Conservation (phyloP, 2,329 filamentous ascomycete genomes). For the Pleurostoma richardsiae region DNA sequence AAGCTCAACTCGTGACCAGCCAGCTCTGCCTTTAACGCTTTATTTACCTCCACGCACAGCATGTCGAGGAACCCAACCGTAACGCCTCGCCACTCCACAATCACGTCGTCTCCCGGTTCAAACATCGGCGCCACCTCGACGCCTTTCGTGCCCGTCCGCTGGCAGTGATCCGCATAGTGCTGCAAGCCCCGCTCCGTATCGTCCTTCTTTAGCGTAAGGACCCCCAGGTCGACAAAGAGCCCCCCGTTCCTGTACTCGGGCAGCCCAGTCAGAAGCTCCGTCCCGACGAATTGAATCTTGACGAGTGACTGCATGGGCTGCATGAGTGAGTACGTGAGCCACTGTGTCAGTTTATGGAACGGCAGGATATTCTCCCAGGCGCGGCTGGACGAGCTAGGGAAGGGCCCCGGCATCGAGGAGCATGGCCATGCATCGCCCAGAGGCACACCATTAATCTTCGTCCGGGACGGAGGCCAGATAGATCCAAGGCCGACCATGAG, state of each 20-base stretch:
- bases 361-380: conserved; percentile 73
- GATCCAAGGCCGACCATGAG: conserved; percentile 81
- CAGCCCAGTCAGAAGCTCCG: conserved; percentile 57
- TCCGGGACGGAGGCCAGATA: conserved; percentile 87
- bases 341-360: conserved; percentile 62
- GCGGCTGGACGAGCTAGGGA: conserved; percentile 33
- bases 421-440: conserved; percentile 96
- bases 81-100: conserved; percentile 62
- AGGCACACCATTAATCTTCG: conserved; percentile 77
- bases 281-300: conserved; percentile 43
- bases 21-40: conserved; percentile 58
- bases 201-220: conserved; percentile 43
- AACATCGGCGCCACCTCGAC: conserved; percentile 54
- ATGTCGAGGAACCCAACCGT: conserved; percentile 56
- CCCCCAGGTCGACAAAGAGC: conserved; percentile 56
- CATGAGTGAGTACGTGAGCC: conserved; percentile 69
- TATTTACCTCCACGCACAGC: conserved; percentile 49
- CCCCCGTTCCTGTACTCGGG: conserved; percentile 71
- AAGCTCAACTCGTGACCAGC: conserved; percentile 68
- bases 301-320: conserved; percentile 55
- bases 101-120: conserved; percentile 53
- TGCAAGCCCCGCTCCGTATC: conserved; percentile 35
- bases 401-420: conserved; percentile 64
- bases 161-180: conserved; percentile 59
- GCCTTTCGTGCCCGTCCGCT: conserved; percentile 61